Conservation (phyloP, 257 asterid species). For the Buddleja alternifolia region DNA sequence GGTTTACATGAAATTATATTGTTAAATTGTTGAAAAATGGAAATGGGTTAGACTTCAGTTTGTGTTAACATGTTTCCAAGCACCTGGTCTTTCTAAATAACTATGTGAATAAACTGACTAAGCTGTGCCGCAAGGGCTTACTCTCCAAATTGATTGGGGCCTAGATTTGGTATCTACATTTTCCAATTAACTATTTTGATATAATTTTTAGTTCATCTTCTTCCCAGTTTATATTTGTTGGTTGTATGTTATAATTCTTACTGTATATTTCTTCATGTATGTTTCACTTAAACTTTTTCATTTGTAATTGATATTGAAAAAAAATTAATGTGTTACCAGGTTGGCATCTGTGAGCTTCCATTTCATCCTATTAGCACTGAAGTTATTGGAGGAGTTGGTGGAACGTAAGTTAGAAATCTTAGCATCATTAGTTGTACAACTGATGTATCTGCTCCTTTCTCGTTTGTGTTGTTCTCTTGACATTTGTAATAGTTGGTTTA, state of each 20-base stretch:
- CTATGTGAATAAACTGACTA: no score
- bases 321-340: conserved; percentile 47
- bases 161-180: background rate
- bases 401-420: conserved; percentile 71
- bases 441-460: conserved; percentile 20
- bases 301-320: conserved; percentile 12
- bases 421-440: conserved; percentile 7
- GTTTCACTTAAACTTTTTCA: background rate
- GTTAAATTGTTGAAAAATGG: conserved; percentile 9
- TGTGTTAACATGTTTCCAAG: no score
- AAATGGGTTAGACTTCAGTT: background rate
- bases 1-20: conserved; percentile 11
- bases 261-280: background rate
- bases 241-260: background rate
- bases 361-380: conserved; percentile 97
- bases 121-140: no score
- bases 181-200: background rate
- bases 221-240: background rate
- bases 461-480: conserved; percentile 16
- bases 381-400: conserved; percentile 93
- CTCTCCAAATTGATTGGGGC: no score
- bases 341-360: conserved; percentile 97
- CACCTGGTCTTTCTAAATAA: no score
- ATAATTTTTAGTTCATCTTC: background rate
- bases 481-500: conserved; percentile 4